Evolutionary conservation across 176 grass and related monocot species (phyloP), one percentile per base, ranked within the genome.

Genomic region (Bonia amplexicaulis): DNA sequence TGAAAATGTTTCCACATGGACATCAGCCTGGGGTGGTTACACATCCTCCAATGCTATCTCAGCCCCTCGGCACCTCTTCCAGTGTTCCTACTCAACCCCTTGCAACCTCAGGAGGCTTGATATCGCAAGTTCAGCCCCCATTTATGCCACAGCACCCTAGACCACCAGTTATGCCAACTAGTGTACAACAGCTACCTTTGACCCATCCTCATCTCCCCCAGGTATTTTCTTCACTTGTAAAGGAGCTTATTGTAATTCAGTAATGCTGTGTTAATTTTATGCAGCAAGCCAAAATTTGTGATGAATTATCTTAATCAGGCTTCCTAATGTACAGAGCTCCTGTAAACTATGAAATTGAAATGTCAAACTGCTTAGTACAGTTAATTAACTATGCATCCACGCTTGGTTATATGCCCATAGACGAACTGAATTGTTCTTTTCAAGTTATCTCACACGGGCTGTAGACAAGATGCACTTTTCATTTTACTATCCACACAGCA

Each of bases 191-290:
- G 64, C 74, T 79, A 77, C 84, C 66, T 54, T 75, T 89, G 70
- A 45, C 79, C 13, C 86, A 88, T 45, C 85, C 77, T 87, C 85
- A 84, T 85, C 41, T 68, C n/a, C 46, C 93, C 76, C 93, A 95
- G 93, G 96, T 91, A 91, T 60, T 64, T 84, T 86, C 60, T 79
- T 70, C 60, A 41, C 55, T 73, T 64, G 4, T 48, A 9, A 62
- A 85, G 16, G 48, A 44, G 9, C 29, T 41, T 67, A 15, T 74
- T 47, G 4, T 58, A 78, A 41, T 83, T 74, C 48, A 59, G 42
- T 48, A 72, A 78, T 31, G n/a, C 2, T 79, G 41, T 5, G 9
- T 29, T 77, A 16, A 20, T 64, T 66, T 66, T 74, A 14, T 54
- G 20, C 54, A 68, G 73, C 15, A 71, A 76, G 26, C 41, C 13